Percentiles rank a stretch among this genome's conserved stretches.
phyloP scores from a whole-genome alignment of 2,329 filamentous ascomycete genomes.

The Ascosphaera apis region DNA sequence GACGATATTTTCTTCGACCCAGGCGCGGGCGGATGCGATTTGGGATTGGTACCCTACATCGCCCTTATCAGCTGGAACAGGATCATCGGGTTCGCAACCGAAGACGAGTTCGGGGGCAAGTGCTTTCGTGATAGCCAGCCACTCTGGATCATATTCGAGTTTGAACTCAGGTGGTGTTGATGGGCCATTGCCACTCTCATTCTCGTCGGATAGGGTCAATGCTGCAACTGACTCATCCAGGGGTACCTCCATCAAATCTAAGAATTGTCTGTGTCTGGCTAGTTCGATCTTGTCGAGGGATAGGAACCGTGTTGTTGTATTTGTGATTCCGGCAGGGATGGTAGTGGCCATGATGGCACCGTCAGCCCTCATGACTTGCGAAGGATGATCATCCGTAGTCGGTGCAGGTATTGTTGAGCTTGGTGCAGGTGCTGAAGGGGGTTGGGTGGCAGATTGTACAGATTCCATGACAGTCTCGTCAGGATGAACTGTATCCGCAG shows the following conservation, averaged over 20 bases:
- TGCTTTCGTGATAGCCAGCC: slow-evolving; percentile 76
- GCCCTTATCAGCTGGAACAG: slow-evolving; percentile 37
- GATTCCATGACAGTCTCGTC: too few relatives aligned
- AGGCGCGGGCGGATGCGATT: slow-evolving; percentile 48
- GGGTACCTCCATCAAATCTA: slow-evolving; percentile 50
- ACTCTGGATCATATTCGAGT: slow-evolving; percentile 87
- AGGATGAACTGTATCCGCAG: too few relatives aligned
- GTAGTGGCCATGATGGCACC: slow-evolving; percentile 32
- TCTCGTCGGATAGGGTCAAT: slow-evolving; percentile 22
- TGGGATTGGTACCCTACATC: slow-evolving; percentile 43
- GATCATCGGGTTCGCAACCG: slow-evolving; percentile 36
- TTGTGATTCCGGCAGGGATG: slow-evolving; percentile 49
- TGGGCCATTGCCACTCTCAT: slow-evolving; percentile 9
- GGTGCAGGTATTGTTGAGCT: too few relatives aligned
- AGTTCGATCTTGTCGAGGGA: slow-evolving; percentile 81
- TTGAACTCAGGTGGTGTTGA: slow-evolving; percentile 38
- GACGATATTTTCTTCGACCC: slow-evolving; percentile 61
- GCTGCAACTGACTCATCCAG: too few relatives aligned
- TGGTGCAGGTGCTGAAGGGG: too few relatives aligned
- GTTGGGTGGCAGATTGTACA: too few relatives aligned
- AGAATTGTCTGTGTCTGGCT: slow-evolving; percentile 39
- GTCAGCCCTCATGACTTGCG: too few relatives aligned
- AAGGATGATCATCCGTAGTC: too few relatives aligned
- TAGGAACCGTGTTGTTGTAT: slow-evolving; percentile 61
- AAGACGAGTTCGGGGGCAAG: slow-evolving; percentile 45